phyloP scores from a whole-genome alignment of 768 basidiomycete genomes.

The Mycena haematopus region DNA sequence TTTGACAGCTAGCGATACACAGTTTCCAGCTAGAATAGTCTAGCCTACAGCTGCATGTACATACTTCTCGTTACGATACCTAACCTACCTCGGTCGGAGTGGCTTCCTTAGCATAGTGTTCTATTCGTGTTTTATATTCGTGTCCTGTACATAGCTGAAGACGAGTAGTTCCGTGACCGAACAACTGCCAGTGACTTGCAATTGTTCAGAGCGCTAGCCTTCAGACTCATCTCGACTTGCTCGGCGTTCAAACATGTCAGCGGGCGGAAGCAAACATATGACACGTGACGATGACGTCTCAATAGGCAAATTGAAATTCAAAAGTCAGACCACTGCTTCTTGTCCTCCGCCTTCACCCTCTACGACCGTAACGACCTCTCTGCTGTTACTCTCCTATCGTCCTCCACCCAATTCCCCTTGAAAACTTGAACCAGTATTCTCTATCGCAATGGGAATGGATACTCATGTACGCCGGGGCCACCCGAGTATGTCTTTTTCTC shows the following conservation, averaged over 20 bases:
- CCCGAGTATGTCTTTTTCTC: constrained; percentile 49
- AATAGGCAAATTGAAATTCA: background rate
- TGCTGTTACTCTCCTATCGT: background rate
- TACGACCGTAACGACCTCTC: constrained; percentile 14
- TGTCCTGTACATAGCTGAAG: no score
- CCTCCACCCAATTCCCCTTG: background rate
- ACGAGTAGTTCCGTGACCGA: no score
- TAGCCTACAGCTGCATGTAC: no score
- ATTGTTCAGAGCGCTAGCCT: no score
- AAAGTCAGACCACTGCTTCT: constrained; percentile 22
- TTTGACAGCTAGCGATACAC: background rate
- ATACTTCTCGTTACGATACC: no score
- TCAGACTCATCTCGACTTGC: no score
- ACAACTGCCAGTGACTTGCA: no score
- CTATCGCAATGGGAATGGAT: constrained; percentile 37
- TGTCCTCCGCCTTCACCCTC: background rate
- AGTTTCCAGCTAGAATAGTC: no score
- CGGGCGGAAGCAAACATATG: constrained; percentile 11
- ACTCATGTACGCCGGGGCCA: constrained; percentile 58
- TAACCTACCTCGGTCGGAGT: no score
- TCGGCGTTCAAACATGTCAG: no score
- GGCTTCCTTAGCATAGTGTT: no score
- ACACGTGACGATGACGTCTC: constrained; percentile 1
- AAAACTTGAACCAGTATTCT: background rate
- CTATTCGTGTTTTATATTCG: no score